A percentile compares a stretch with the other conserved stretches of the same genome.
phyloP scores from a whole-genome alignment of 2,329 filamentous ascomycete species.

The Seiridium unicorne region DNA sequence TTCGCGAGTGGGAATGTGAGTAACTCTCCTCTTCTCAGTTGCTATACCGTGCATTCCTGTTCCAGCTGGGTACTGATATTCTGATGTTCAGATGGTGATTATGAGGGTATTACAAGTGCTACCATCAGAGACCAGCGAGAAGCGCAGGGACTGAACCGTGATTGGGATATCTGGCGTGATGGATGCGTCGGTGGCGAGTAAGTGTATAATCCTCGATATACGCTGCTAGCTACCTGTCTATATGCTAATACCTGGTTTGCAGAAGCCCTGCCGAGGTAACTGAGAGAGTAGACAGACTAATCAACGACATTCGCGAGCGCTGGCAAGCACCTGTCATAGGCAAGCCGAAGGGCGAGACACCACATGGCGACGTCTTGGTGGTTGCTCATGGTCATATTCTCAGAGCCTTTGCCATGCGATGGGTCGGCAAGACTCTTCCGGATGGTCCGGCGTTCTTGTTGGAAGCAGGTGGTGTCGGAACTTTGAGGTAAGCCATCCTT shows the following conservation, averaged over 20 bases:
- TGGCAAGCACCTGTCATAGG: slow-evolving; percentile 64
- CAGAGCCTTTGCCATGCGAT: slow-evolving; percentile 82
- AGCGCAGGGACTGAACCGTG: slow-evolving; percentile 53
- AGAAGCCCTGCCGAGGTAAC: slow-evolving; percentile 73
- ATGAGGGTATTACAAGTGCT: slow-evolving; percentile 75
- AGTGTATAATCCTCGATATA: background rate
- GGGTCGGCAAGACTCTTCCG: slow-evolving; percentile 71
- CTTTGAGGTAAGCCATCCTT: slow-evolving; percentile 58
- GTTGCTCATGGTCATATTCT: slow-evolving; percentile 92
- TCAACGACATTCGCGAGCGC: slow-evolving; percentile 67
- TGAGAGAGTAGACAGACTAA: slow-evolving; percentile 70
- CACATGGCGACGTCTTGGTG: slow-evolving; percentile 66
- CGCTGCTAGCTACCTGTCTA: background rate
- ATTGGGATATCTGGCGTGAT: slow-evolving; percentile 89
- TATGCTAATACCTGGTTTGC: no score
- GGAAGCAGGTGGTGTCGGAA: slow-evolving; percentile 85
- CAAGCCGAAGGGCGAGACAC: slow-evolving; percentile 41
- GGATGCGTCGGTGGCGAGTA: slow-evolving; percentile 82
- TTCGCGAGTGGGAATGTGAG: slow-evolving; percentile 76
- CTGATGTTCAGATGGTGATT: slow-evolving; percentile 59
- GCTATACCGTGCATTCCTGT: background rate
- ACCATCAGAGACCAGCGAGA: slow-evolving; percentile 62
- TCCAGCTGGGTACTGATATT: background rate
- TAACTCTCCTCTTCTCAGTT: background rate
- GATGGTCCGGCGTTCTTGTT: slow-evolving; percentile 78